Base-by-base conservation (phyloP, 495 filamentous ascomycete species). In the Aspergillus leporis region DNA sequence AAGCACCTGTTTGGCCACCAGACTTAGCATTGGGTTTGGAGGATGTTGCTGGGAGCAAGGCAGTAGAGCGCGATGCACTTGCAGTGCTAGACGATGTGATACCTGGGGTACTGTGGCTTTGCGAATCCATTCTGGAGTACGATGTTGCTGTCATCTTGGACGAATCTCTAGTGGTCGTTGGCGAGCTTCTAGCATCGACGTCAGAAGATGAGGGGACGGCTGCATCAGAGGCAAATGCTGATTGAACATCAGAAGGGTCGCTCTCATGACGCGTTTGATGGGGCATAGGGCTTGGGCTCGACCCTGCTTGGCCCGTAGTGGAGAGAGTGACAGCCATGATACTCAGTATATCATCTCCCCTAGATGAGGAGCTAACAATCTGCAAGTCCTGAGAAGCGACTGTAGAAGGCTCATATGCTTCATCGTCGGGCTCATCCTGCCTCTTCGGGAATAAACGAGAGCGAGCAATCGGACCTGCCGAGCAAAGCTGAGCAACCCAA, bases 391-490 rank as follows among this genome's bases (percentile, higher is more conserved):
- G 14, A 12, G 38, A 18, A 6, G 38, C 38, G 38, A n/a, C 38
- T 14, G 38, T 41, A 22, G 19, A 47, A 47, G 43, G 6, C 2
- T 23, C 19, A 4, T 23, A 23, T 22, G 7, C 19, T 16, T 41
- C 16, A 1, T 16, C 1, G 2, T 41, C 14, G 13, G 14, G 6
- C 14, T 41, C 38, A 2, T 41, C 10, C 14, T 41, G 38, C 19
- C 32, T 34, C 10, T 53, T 16, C 30, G 1, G 51, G 30, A 49
- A 46, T 47, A 34, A 61, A 58, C 30, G 32, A 45, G 56, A 57
- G 51, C 56, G 68, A 61, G 63, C 55, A 53, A 78, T 75, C 64
- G 72, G 75, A 56, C 75, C 74, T 59, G 75, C 75, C 68, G 67
- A 73, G 46, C 65, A 74, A 30, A 49, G 49, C 25, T 61, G 47